Base-by-base conservation (phyloP, 305 asterid genomes). In the Andrographis paniculata region DNA sequence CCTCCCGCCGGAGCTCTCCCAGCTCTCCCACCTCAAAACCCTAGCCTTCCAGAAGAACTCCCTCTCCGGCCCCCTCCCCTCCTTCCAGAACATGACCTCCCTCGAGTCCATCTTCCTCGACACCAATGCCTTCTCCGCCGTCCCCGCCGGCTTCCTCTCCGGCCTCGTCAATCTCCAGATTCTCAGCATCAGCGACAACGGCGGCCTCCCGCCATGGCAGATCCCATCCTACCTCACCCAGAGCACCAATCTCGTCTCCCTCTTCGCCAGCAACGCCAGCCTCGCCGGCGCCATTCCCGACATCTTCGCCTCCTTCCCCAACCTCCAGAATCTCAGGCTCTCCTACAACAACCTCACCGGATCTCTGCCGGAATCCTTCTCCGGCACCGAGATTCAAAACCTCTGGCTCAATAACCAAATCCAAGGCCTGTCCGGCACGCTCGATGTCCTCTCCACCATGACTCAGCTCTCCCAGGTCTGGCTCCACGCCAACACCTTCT, bases 401-500 rank as follows among this genome's bases (percentile, higher is more conserved):
- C 70, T 89, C 2, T 82, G 96, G 98, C 70, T 89, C 59, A 82
- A 86, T 47, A 79, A 89, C 53, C 98, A 86, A 73, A 0, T 0
- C 1, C 45, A 14, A 1, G 30, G 86, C 17, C 61, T 89, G 17
- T 72, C 93, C 1, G 98, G 98, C 17, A 52, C 38, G 0, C 67
- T 86, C 33, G 79, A 73, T 50, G 92, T 80, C 55, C 43, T 91
- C 6, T 52, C 87, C 4, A 61, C 68, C 18, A 86, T 86, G 96
- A 41, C 70, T 11, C 92, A 75, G 57, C 47, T 83, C 27, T 46
- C 52, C 17, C 87, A 78, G 73, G 98, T 75, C 16, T 83, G 96
- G 96, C 50, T 91, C 16, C 92, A 86, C 17, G 78, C 70, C 0
- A 89, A 89, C 58, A 35, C 61, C 11, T 89, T 89, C 47, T 50